phyloP scores from a whole-genome alignment of 83 land plant species.

The Diphasiastrum complanatum region DNA sequence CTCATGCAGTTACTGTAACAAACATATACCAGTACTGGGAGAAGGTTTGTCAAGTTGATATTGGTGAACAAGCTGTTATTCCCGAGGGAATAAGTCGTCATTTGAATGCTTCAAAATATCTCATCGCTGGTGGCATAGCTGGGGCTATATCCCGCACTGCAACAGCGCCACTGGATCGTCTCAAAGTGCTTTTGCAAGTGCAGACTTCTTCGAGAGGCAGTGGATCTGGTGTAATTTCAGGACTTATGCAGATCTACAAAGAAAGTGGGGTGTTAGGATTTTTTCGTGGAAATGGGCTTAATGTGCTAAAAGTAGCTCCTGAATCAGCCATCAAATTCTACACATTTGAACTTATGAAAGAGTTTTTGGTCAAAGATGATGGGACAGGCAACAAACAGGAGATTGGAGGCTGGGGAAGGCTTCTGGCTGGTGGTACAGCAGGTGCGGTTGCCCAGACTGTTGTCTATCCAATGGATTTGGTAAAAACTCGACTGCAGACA shows the following conservation, averaged over 20 bases:
- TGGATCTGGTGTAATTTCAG: slow-evolving; percentile 37
- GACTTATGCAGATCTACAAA: slow-evolving; percentile 54
- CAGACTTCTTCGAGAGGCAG: slow-evolving; percentile 38
- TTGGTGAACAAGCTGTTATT: slow-evolving; percentile 85
- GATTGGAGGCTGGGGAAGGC: slow-evolving; percentile 63
- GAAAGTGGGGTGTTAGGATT: slow-evolving; percentile 62
- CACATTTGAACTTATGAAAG: slow-evolving; percentile 72
- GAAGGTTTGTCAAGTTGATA: slow-evolving; percentile 73
- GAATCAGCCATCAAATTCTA: slow-evolving; percentile 91
- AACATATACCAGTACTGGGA: slow-evolving; percentile 85
- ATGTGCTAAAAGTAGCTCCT: slow-evolving; percentile 90
- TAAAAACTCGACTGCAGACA: slow-evolving; percentile 80
- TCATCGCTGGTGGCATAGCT: slow-evolving; percentile 86
- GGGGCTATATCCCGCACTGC: slow-evolving; percentile 86
- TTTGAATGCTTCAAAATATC: slow-evolving; percentile 52
- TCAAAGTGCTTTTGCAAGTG: slow-evolving; percentile 77
- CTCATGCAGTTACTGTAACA: slow-evolving; percentile 76
- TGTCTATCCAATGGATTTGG: slow-evolving; percentile 89
- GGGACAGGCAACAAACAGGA: slow-evolving; percentile 47
- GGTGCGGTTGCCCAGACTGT: slow-evolving; percentile 93
- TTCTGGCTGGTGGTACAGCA: slow-evolving; percentile 82
- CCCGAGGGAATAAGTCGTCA: slow-evolving; percentile 80
- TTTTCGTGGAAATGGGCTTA: slow-evolving; percentile 87
- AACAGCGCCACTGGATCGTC: slow-evolving; percentile 88
- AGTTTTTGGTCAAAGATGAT: slow-evolving; percentile 30